Conservation (phyloP, 2,329 filamentous ascomycete genomes). For the Pseudocercospora pini-densiflorae region DNA sequence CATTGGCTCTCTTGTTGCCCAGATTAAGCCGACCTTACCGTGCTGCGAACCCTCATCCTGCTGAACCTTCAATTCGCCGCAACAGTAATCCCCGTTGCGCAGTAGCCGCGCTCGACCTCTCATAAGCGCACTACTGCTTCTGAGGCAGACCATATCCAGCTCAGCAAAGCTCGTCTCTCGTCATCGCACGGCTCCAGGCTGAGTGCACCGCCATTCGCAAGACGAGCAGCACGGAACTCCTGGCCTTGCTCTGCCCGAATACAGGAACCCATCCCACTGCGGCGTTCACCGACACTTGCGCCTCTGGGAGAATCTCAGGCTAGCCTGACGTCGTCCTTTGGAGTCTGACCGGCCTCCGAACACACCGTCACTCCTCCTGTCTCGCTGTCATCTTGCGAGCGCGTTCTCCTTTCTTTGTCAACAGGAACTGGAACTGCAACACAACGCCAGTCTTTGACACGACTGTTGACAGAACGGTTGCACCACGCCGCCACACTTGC, state of each 20-base stretch:
- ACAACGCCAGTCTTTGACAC: constrained; percentile 19
- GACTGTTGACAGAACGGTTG: constrained; percentile 25
- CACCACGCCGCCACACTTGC: constrained; percentile 16
- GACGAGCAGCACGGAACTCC: constrained; percentile 5
- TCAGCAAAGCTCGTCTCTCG: constrained; percentile 7
- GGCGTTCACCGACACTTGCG: constrained; percentile 16
- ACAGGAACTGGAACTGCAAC: constrained; percentile 7
- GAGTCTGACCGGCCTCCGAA: constrained; percentile 21
- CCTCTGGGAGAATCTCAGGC: neutral
- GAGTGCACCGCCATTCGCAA: constrained; percentile 18
- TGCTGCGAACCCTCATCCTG: constrained; percentile 24
- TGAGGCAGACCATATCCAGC: constrained; percentile 1
- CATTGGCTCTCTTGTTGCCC: constrained; percentile 4
- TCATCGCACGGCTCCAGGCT: constrained; percentile 11
- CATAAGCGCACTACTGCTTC: constrained; percentile 14
- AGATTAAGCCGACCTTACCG: constrained; percentile 15
- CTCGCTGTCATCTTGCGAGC: neutral
- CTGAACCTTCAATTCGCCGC: constrained; percentile 21
- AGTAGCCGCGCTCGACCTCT: constrained; percentile 22
- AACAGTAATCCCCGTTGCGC: constrained; percentile 15
- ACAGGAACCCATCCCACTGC: constrained; percentile 13
- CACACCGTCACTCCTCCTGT: constrained; percentile 13
- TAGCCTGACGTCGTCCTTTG: constrained; percentile 6
- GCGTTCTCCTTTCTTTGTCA: constrained; percentile 16
- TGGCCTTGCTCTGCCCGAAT: constrained; percentile 4